Evolutionary conservation across 1,284 basidiomycete genomes (phyloP), one percentile per base, ranked within the genome.

Genomic region (Ustilago shanxiensis): DNA sequence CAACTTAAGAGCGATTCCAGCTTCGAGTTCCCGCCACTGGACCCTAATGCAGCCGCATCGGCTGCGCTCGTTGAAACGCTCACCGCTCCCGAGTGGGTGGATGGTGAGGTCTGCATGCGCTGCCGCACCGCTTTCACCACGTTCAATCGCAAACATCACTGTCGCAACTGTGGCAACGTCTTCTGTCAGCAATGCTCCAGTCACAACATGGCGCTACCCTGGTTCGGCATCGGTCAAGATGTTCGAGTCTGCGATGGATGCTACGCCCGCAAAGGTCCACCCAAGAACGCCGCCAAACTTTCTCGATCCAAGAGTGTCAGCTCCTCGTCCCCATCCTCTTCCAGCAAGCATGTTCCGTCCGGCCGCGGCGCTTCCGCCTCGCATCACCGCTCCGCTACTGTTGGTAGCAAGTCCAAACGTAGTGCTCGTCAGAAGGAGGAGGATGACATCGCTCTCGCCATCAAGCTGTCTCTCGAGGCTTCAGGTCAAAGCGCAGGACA

Each of bases 101-200:
- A 99, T 85, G 94, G 94, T 1, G 93, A 96, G 35, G 92, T 95
- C 14, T 99, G 97, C 87, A 90, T 97, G 78, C 91, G 95, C 26
- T 99, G 97, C 87, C 90, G 97, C 22, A 92, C 93, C 0, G 87
- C 93, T 0, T 99, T 99, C 87, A 92, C 92, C 1, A 96, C 98
- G 82, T 98, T 95, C 45, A 98, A 98, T 85, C 91, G 97, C 66
- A 98, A 98, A 86, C 97, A 99, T 85, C 97, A 99, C 86, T 99
- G 97, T 86, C 91, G 97, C 9, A 98, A 98, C 87, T 99, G 97
- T 86, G 97, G 97, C 10, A 92, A 93, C 82, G 94, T 99, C 20
- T 99, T 98, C 84, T 95, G 98, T 87, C 94, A 96, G 71, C 90
- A 91, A 60, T 99, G 97, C 87, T 95, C 95, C 0, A 92, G 92